Base-by-base conservation (phyloP, 2,329 filamentous ascomycete genomes). In the Penicillium sp. region DNA sequence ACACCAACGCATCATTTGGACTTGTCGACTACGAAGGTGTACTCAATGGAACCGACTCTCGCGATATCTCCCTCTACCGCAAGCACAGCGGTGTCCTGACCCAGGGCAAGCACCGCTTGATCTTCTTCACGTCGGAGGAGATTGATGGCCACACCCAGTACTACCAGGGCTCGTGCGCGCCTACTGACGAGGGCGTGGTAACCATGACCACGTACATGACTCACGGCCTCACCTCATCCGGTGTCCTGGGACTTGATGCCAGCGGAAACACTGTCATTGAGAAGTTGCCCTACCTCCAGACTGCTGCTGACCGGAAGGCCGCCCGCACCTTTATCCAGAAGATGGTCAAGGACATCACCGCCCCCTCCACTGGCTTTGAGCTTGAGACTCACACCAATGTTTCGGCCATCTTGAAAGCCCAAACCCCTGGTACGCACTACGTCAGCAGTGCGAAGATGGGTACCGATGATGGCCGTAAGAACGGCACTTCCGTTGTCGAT, bases 401-500 rank as follows among this genome's bases (percentile, higher is more conserved):
- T 23, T 63, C 63, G 41, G 57, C 66, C 12, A 66, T 69, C 15
- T 47, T 69, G 0, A 55, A 55, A 23, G 35, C 53, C 3, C 80
- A 75, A 9, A 78, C 80, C 37, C 79, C 79, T 27, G 74, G 78
- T 10, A 77, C 66, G 21, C 75, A 77, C 58, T 76, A 73, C 67
- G 69, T 71, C 29, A 76, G 82, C 34, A 86, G 84, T 0, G 80
- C 80, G 44, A 87, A 86, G 68, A 77, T 88, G 61, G 85, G 86
- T 18, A 76, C 72, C 1, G 79, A 84, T 56, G 80, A 83, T 52
- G 82, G 82, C n/a, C 79, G 80, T 9, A 62, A 71, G 47, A 71
- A 68, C n/a, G 84, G 85, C 23, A 79, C 75, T 6, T 76, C 84
- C 2, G 86, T 88, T 5, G 85, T 88, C 1, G 86, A 88, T 61